Percentiles rank a stretch among this genome's conserved stretches.
phyloP scores from a whole-genome alignment of 441 rosid species.

The Biscutella laevigata region DNA sequence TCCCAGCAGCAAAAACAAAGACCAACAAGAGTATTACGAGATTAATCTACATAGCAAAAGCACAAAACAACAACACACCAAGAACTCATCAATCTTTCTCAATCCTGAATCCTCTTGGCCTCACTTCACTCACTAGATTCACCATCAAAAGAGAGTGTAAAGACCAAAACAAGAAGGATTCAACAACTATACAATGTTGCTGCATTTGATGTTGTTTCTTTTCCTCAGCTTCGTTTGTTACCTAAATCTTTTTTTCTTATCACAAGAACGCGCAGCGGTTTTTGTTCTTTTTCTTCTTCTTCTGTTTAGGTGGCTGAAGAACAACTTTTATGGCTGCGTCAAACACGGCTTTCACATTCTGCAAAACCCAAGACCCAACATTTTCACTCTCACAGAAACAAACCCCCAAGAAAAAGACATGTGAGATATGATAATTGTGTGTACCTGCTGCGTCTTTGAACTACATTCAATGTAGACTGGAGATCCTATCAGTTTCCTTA shows the following conservation, averaged over 20 bases:
- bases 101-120: constrained; percentile 11
- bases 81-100: constrained; percentile 11
- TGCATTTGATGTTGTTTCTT: background rate
- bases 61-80: constrained; percentile 21
- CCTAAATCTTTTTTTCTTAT: constrained; percentile 23
- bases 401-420: background rate
- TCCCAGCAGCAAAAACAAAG: background rate
- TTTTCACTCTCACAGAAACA: background rate
- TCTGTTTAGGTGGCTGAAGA: constrained; percentile 67
- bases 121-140: constrained; percentile 22
- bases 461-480: constrained; percentile 72
- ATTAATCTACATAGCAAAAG: constrained; percentile 25
- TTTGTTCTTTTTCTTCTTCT: constrained; percentile 67
- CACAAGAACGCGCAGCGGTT: constrained; percentile 64
- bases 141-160: constrained; percentile 4
- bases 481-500: constrained; percentile 52
- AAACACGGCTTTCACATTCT: constrained; percentile 71
- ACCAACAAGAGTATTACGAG: background rate
- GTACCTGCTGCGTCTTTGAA: constrained; percentile 66
- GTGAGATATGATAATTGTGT: background rate
- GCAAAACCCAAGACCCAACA: constrained; percentile 13
- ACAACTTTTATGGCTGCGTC: constrained; percentile 73
- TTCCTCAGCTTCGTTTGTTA: constrained; percentile 13
- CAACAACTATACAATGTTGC: constrained; percentile 21
- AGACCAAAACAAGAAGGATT: constrained; percentile 10